phyloP scores from a whole-genome alignment of 805 yeast genomes.

The Ascoidea tarda region DNA sequence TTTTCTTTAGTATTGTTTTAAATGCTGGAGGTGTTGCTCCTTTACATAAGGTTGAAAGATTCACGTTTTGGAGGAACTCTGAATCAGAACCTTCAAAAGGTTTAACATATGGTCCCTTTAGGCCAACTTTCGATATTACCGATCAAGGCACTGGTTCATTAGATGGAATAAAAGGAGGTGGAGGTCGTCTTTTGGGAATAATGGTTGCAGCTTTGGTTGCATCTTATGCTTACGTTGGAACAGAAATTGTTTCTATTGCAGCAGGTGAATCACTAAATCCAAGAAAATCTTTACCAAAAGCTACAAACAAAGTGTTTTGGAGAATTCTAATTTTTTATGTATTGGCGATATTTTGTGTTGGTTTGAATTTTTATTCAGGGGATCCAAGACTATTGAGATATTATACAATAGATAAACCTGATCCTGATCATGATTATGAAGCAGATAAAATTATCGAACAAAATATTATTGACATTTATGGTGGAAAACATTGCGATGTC shows the following conservation, averaged over 20 bases:
- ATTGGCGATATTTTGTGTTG: slow-evolving; percentile 53
- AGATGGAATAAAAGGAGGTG: slow-evolving; percentile 44
- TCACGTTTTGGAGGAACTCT: slow-evolving; percentile 50
- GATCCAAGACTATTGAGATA: slow-evolving; percentile 60
- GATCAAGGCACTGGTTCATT: slow-evolving; percentile 44
- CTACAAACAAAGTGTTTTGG: slow-evolving; percentile 65
- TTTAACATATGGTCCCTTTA: slow-evolving; percentile 54
- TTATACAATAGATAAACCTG: slow-evolving; percentile 12
- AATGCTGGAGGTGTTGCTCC: slow-evolving; percentile 48
- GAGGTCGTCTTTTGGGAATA: slow-evolving; percentile 48
- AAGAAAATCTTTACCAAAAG: slow-evolving; percentile 63
- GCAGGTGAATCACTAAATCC: slow-evolving; percentile 81
- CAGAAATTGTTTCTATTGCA: slow-evolving; percentile 71
- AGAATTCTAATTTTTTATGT: slow-evolving; percentile 53
- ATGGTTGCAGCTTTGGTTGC: slow-evolving; percentile 49
- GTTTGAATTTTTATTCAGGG: slow-evolving; percentile 63
- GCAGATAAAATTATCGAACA: slow-evolving; percentile 2
- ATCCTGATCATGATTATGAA: neutral
- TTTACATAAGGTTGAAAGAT: slow-evolving; percentile 36
- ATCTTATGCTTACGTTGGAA: slow-evolving; percentile 67
- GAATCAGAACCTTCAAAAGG: slow-evolving; percentile 27
- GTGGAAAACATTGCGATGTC: slow-evolving; percentile 1
- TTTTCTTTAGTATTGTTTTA: slow-evolving; percentile 49
- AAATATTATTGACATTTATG: slow-evolving; percentile 4
- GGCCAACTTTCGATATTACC: slow-evolving; percentile 55